Evolutionary conservation across 192 early-diverging fungal genomes (phyloP).

Genomic region (Funneliformis mosseae): DNA sequence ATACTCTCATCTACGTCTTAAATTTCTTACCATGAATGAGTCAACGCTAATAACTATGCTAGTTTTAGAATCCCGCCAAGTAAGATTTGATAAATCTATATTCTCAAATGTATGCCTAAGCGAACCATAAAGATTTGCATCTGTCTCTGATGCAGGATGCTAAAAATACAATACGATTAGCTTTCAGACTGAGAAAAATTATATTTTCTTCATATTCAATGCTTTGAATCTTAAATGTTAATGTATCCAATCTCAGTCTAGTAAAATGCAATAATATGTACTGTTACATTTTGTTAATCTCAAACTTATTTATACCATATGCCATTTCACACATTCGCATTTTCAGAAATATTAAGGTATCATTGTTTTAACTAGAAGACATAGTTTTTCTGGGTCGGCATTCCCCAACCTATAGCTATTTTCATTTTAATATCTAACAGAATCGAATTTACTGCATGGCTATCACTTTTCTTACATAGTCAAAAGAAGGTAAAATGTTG

Average conservation of each 20-base stretch:
- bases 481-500: no score
- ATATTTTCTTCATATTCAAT: conserved; percentile 22
- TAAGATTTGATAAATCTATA: conserved; percentile 13
- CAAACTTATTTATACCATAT: not conserved
- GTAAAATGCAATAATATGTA: conserved; percentile 30
- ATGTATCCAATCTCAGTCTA: conserved; percentile 30
- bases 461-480: no score
- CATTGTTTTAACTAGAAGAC: conserved; percentile 31
- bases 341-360: conserved; percentile 14
- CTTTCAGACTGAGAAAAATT: conserved; percentile 11
- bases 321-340: conserved; percentile 18
- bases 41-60: conserved; percentile 22
- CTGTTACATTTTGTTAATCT: conserved; percentile 28
- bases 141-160: conserved; percentile 19
- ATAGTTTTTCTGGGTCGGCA: conserved; percentile 3
- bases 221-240: conserved; percentile 26
- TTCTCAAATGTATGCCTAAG: conserved; percentile 25
- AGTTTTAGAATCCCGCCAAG: conserved; percentile 2
- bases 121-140: conserved; percentile 25
- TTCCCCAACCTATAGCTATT: conserved; percentile 31
- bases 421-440: no score
- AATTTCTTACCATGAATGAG: conserved; percentile 12
- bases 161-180: conserved; percentile 15
- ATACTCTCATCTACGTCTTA: conserved; percentile 4
- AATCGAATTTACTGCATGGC: no score